Evolutionary conservation across 345 rosid species (phyloP), one percentile per base, ranked within the genome.

Genomic region (Citrus hindsii): DNA sequence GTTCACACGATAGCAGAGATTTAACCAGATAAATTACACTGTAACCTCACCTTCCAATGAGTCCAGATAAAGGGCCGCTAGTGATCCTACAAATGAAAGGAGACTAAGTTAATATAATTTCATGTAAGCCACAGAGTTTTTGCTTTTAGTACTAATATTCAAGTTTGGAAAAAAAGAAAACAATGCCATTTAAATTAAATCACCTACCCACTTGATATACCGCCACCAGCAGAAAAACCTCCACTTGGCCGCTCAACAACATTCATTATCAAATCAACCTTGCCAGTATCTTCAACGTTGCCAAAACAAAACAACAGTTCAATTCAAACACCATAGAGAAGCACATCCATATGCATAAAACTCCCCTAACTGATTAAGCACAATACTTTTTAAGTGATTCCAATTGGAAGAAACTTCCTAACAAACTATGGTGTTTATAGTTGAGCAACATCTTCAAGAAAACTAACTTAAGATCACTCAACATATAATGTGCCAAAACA

Each of bases 141-240:
- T 3, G 69, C 9, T 30, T 33, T 19, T 53, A 63, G 69, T 73
- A 73, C 67, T 28, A 42, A 68, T 55, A 53, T 10, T 67, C n/a
- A 79, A 53, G 76, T 40, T 66, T 4, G 62, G 22, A 55, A 60
- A 60, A 69, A 64, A 32, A 37, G 64, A 40, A 25, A 32, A 66
- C 2, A 71, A 32, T 55, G 67, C 58, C 79, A 42, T 71, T 25
- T 28, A 72, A n/a, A 76, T 37, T 42, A 71, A 53, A 62, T 69
- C 38, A 83, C 97, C 82, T 83, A 90, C 98, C 98, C 98, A 73
- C 98, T 93, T 51, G 98, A 95, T 85, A 95, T 90, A 65, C 98
- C 98, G 77, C 98, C 98, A 86, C 98, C 98, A 72, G 98, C 98
- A 70, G 98, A 93, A 82, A 95, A 93, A 63, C 98, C 97, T 81